phyloP scores from a whole-genome alignment of 768 basidiomycete species.

The Mycena galericulata region DNA sequence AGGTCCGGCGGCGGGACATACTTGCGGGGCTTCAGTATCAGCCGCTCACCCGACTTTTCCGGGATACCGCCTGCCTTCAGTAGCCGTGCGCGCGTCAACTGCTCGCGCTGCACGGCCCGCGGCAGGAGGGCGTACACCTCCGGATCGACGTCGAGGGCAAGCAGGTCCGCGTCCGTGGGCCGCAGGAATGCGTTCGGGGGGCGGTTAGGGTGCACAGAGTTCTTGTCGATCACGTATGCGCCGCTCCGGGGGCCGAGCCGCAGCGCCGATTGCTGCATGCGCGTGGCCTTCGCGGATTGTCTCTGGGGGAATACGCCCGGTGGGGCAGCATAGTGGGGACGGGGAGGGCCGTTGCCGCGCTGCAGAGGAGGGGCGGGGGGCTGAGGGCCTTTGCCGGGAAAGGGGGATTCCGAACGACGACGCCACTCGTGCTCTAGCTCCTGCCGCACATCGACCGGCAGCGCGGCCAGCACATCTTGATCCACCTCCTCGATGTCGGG shows the following conservation, averaged over 20 bases:
- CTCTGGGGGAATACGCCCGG: conserved; percentile 48
- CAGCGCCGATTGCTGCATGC: conserved; percentile 24
- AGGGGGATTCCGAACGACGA: conserved; percentile 67
- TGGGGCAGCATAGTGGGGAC: conserved; percentile 21
- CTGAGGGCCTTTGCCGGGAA: conserved; percentile 37
- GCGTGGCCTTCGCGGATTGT: conserved; percentile 48
- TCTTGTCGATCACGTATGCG: conserved; percentile 40
- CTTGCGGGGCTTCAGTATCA: conserved; percentile 67
- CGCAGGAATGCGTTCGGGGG: conserved; percentile 45
- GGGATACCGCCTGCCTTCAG: conserved; percentile 58
- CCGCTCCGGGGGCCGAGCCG: conserved; percentile 8
- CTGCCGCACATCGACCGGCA: conserved; percentile 75
- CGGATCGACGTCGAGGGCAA: conserved; percentile 77
- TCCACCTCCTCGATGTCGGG: conserved; percentile 86
- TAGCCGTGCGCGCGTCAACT: conserved; percentile 70
- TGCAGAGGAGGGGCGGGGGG: conserved; percentile 28
- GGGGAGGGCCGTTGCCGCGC: conserved; percentile 6
- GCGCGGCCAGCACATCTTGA: conserved; percentile 72
- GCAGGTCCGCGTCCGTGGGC: conserved; percentile 65
- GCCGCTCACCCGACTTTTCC: conserved; percentile 55
- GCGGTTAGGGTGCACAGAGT: conserved; percentile 21
- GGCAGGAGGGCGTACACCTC: conserved; percentile 77
- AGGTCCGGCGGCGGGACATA: conserved; percentile 53
- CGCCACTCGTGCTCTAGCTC: conserved; percentile 80
- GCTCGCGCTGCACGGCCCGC: conserved; percentile 76